phyloP scores from a whole-genome alignment of 257 asterid genomes.

The Euphrasia confusa region DNA sequence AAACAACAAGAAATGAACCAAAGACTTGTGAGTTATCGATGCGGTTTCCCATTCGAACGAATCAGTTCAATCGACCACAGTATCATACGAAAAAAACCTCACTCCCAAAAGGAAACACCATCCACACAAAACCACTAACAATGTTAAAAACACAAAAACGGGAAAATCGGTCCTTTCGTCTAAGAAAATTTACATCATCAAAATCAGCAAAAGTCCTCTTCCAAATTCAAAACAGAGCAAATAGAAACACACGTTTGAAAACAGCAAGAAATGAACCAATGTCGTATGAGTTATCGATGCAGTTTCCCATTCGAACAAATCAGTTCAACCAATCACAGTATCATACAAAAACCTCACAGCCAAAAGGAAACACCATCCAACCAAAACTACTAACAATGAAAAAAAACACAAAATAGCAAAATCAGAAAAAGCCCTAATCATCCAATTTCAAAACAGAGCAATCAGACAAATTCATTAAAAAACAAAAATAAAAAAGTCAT shows the following conservation, averaged over 20 bases:
- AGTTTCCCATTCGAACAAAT: no score
- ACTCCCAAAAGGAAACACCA: not conserved
- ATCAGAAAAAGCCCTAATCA: not conserved
- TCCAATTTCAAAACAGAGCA: not conserved
- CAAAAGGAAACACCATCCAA: not conserved
- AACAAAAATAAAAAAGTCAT: not conserved
- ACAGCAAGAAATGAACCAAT: no score
- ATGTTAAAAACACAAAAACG: not conserved
- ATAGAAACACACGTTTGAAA: no score
- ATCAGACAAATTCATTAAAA: no score
- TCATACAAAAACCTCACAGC: no score
- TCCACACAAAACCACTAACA: not conserved
- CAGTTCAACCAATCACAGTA: no score
- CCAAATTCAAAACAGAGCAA: not conserved
- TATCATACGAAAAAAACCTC: no score
- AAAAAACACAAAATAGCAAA: not conserved
- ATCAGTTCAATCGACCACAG: no score
- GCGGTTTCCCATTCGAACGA: no score
- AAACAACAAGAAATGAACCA: no score
- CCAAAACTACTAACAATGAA: not conserved
- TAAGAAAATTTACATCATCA: not conserved
- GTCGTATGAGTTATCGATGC: no score
- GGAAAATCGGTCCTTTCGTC: not conserved
- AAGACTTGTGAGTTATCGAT: no score
- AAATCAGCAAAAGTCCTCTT: not conserved